These are phyloP conservation scores for Kwoniella shivajii DNA, from an alignment of 1,284 basidiomycete genomes.

Conservation along the genomic window DNA sequence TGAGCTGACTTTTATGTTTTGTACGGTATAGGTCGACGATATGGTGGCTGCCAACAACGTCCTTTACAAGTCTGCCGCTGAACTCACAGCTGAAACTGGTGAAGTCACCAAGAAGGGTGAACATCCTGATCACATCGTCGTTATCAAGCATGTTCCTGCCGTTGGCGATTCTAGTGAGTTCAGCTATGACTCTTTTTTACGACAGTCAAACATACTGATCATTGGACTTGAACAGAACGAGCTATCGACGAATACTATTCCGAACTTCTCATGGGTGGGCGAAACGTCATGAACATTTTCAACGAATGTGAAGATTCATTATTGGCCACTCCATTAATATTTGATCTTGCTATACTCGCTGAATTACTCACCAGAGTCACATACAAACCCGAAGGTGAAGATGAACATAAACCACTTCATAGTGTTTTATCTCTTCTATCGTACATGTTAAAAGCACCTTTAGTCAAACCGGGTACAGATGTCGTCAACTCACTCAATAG, in stretches of 20 bases:
- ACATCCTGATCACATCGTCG: slow-evolving; percentile 95
- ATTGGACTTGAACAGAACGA: slow-evolving; percentile 52
- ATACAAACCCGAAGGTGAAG: slow-evolving; percentile 66
- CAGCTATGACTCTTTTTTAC: background rate
- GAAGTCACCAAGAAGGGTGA: slow-evolving; percentile 59
- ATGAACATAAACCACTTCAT: slow-evolving; percentile 79
- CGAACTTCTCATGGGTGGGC: slow-evolving; percentile 67
- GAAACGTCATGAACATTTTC: slow-evolving; percentile 70
- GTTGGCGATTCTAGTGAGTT: slow-evolving; percentile 81
- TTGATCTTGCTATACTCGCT: slow-evolving; percentile 90
- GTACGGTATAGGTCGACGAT: slow-evolving; percentile 68
- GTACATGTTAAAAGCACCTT: slow-evolving; percentile 97
- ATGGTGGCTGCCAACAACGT: slow-evolving; percentile 92
- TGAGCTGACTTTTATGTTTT: background rate
- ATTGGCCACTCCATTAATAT: slow-evolving; percentile 91
- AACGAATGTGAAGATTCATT: slow-evolving; percentile 98
- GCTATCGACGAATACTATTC: slow-evolving; percentile 99
- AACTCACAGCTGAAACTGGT: slow-evolving; percentile 59
- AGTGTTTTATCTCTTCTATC: slow-evolving; percentile 83
- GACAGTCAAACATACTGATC: background rate
- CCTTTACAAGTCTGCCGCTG: slow-evolving; percentile 69
- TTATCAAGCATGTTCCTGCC: slow-evolving; percentile 82
- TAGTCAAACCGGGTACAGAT: slow-evolving; percentile 92
- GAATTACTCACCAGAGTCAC: slow-evolving; percentile 92
- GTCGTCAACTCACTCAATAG: slow-evolving; percentile 94